Evolutionary conservation across 2,329 filamentous ascomycete genomes (phyloP), one percentile per base, ranked within the genome.

Genomic region (Phyllachora maydis): DNA sequence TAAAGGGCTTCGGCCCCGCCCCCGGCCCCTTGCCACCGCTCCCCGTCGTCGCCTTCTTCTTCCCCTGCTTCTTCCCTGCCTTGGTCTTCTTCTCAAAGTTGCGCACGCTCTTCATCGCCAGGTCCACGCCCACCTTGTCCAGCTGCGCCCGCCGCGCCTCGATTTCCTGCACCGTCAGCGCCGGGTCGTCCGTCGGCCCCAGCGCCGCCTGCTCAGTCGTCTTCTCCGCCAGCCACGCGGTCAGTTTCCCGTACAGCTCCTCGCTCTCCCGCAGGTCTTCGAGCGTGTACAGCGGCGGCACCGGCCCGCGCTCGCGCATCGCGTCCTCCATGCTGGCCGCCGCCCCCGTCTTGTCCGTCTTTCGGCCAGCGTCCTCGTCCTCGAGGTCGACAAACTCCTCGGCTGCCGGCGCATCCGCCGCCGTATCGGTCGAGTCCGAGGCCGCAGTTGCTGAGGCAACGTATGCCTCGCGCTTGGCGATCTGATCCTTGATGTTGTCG

Each of bases 171-270:
- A 69, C 53, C 1, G 73, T 59, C 6, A 92, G 56, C 5, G 71
- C 70, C 0, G 81, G 77, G 33, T 95, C 70, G 7, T 79, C 77
- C 3, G 69, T 68, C 2, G 56, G 49, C 10, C 59, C 52, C 3
- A 92, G 64, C 34, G 66, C 70, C 15, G 69, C 64, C 46, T 95
- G 85, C 35, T 63, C 60, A 3, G 59, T 53, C 22, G 77, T 49
- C 41, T 76, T 73, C 32, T 74, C 63, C 16, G 69, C 62, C 11
- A 98, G 57, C 85, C 85, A 98, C 11, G 60, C 54, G 10, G 59
- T 51, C 11, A 71, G 65, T 9, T 64, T 59, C 14, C 66, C 60
- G 38, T 71, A 65, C 11, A 68, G 50, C 8, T 63, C 56, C 24
- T 70, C 61, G 13, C 88, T 54, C 22, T 59, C 52, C 19, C 60